These are phyloP conservation scores for Xylariaceae sp. DNA, from an alignment of 2,329 filamentous ascomycete species.

Conservation along the genomic window DNA sequence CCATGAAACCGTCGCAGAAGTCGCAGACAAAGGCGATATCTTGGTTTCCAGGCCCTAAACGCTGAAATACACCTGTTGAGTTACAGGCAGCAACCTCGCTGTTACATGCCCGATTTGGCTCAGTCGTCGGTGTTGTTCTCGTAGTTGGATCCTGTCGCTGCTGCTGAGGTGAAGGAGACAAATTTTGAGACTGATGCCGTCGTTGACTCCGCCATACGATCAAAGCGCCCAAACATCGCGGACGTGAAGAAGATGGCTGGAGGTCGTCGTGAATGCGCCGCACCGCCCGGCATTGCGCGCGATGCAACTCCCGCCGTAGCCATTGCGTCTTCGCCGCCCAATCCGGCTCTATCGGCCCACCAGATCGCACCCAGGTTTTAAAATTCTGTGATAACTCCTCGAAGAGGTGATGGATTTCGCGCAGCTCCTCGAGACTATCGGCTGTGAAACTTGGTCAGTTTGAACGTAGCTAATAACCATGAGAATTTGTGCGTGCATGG, in stretches of 20 bases:
- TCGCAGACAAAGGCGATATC: conserved; percentile 57
- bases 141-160: conserved; percentile 1
- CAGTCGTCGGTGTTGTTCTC: not conserved
- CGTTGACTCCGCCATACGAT: conserved; percentile 49
- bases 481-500: not conserved
- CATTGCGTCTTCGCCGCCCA: conserved; percentile 50
- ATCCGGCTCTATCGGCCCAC: conserved; percentile 51
- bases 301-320: conserved; percentile 49
- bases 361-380: conserved; percentile 49
- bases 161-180: conserved; percentile 7
- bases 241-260: conserved; percentile 37
- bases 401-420: conserved; percentile 41
- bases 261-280: conserved; percentile 48
- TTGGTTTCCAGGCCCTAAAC: conserved; percentile 42
- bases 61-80: conserved; percentile 49
- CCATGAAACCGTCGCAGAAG: conserved; percentile 55
- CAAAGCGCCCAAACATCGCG: conserved; percentile 52
- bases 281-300: conserved; percentile 53
- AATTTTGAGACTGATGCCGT: conserved; percentile 18
- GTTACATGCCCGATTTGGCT: conserved; percentile 2
- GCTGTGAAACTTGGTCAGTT: conserved; percentile 33
- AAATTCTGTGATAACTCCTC: conserved; percentile 45
- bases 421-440: conserved; percentile 49
- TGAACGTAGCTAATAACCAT: not conserved
- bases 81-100: conserved; percentile 47